Conservation (phyloP, 768 basidiomycete species). For the Suillus clintonianus region DNA sequence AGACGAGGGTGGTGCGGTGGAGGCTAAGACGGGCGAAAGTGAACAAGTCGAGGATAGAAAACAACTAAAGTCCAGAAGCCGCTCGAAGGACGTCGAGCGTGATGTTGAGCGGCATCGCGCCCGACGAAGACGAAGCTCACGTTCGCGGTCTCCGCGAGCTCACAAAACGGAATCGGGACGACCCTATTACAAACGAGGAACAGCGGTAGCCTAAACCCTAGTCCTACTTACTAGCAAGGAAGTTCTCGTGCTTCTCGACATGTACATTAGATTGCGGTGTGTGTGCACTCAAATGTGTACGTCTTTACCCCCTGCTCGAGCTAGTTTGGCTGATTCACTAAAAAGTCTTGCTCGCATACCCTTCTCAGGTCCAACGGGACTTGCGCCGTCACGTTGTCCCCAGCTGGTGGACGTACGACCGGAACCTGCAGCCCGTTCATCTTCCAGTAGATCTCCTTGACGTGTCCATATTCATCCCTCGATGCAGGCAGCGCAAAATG, state of each 20-base stretch:
- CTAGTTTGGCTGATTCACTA: slow-evolving; percentile 7
- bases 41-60: background rate
- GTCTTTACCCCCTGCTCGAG: background rate
- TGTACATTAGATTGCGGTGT: background rate
- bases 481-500: slow-evolving; percentile 35
- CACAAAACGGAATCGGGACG: slow-evolving; percentile 4
- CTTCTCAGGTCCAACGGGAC: slow-evolving; percentile 33
- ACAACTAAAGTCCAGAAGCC: background rate
- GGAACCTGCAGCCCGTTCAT: slow-evolving; percentile 37
- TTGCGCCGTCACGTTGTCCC: slow-evolving; percentile 34
- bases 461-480: slow-evolving; percentile 27
- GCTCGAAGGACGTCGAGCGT: background rate
- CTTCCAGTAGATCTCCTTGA: slow-evolving; percentile 40
- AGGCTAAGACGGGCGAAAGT: slow-evolving; percentile 4
- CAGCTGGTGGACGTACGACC: slow-evolving; percentile 36
- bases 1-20: background rate
- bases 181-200: background rate
- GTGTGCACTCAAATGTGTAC: background rate
- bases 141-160: slow-evolving; percentile 30
- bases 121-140: slow-evolving; percentile 18
- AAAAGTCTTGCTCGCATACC: slow-evolving; percentile 30
- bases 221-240: background rate
- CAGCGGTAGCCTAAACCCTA: background rate
- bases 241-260: background rate
- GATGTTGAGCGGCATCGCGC: background rate